phyloP scores from a whole-genome alignment of 2,329 filamentous ascomycete species.

The Aspergillus fructus region DNA sequence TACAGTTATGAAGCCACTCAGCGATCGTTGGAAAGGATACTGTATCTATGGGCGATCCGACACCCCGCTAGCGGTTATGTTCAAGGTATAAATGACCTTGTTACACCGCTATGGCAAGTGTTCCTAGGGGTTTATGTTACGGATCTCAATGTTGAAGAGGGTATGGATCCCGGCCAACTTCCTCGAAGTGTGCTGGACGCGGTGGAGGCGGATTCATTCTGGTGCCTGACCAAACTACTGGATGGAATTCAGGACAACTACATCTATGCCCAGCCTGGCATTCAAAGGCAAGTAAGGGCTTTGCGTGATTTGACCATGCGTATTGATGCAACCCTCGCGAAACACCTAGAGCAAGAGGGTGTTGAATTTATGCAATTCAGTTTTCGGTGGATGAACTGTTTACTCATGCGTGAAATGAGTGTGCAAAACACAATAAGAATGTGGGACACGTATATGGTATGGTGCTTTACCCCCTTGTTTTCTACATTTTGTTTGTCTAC shows the following conservation, averaged over 20 bases:
- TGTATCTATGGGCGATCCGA: slow-evolving; percentile 96
- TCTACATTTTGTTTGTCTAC: not conserved
- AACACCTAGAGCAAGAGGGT: slow-evolving; percentile 83
- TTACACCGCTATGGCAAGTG: slow-evolving; percentile 97
- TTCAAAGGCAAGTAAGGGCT: slow-evolving; percentile 87
- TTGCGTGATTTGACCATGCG: slow-evolving; percentile 85
- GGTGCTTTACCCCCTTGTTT: not conserved
- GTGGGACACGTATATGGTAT: slow-evolving; percentile 99
- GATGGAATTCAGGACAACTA: slow-evolving; percentile 99
- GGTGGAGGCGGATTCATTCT: slow-evolving; percentile 96
- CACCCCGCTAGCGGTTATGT: slow-evolving; percentile 98
- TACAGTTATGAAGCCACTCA: slow-evolving; percentile 97
- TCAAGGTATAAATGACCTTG: slow-evolving; percentile 96
- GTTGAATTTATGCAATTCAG: slow-evolving; percentile 99
- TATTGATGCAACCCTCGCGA: slow-evolving; percentile 80
- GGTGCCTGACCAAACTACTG: slow-evolving; percentile 96
- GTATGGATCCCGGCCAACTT: slow-evolving; percentile 95
- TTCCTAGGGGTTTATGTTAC: slow-evolving; percentile 94
- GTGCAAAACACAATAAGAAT: slow-evolving; percentile 96
- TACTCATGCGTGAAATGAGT: slow-evolving; percentile 95
- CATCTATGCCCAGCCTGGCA: slow-evolving; percentile 94
- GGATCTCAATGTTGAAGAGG: slow-evolving; percentile 85
- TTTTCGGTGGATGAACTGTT: slow-evolving; percentile 99
- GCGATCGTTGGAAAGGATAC: slow-evolving; percentile 84
- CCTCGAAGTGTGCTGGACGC: slow-evolving; percentile 89